Base-by-base conservation (phyloP, 805 yeast species). In the Myxozyma monticola region DNA sequence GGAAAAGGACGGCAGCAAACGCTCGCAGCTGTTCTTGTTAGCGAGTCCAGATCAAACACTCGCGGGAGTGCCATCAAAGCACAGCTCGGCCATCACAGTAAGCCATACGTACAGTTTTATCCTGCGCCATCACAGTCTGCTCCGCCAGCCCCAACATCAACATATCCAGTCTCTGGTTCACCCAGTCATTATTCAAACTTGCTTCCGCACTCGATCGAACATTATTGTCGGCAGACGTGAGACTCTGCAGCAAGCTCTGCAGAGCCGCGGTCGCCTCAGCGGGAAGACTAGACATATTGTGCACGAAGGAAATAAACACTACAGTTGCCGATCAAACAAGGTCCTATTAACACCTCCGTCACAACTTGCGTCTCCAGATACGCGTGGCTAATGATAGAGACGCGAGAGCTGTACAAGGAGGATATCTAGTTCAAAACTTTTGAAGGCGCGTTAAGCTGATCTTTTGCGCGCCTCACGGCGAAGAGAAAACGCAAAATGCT, bases 1-100 rank as follows among this genome's bases (percentile, higher is more conserved):
- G 78, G 67, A 93, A 88, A 51, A 93, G 70, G 25, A 93, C 96
- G 2, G 97, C 95, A 14, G 93, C 76, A 62, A 89, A 83, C 0
- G 91, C 80, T 51, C 76, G 68, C 41, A 55, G 37, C 68, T 62
- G 30, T 14, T 15, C 25, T 30, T 25, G 20, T 26, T 3, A 34
- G 15, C 20, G 17, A 17, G 7, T 8, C 9, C 7, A 14, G 37
- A 8, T 8, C 41, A 37, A 37, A n/a, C 15, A 12, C 18, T 28
- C 9, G 31, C 12, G 12, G 31, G 14, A 10, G 31, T 28, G 31
- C 31, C 14, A 28, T 14, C 31, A 28, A 9, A 28, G 31, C 31
- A 28, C 37, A 12, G n/a, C 44, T 8, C 37, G 20, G 12, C n/a
- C n/a, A n/a, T n/a, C n/a, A n/a, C n/a, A n/a, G 28, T 4, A 15